Percentiles rank a stretch among this genome's conserved stretches.
These are phyloP conservation scores for Podila clonocystis DNA, from an alignment of 192 early-diverging fungal genomes.

Conservation along the genomic window DNA sequence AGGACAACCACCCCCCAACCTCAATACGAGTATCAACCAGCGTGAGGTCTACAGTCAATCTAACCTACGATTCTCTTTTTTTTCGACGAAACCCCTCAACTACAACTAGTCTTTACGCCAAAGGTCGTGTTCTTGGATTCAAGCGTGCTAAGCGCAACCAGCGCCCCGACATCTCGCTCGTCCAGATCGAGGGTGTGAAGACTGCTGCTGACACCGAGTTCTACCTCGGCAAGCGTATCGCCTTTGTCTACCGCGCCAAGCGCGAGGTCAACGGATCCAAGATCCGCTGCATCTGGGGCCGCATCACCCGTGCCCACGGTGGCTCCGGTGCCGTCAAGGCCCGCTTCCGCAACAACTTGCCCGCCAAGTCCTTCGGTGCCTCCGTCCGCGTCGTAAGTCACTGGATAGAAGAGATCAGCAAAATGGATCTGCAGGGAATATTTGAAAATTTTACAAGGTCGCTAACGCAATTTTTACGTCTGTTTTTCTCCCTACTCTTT, in stretches of 20 bases:
- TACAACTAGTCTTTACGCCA: conserved; percentile 91
- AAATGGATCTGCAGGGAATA: neutral
- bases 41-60: too few relatives aligned
- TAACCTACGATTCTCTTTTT: too few relatives aligned
- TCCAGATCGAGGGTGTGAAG: conserved; percentile 93
- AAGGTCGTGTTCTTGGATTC: conserved; percentile 96
- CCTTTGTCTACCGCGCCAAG: conserved; percentile 97
- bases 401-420: too few relatives aligned
- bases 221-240: conserved; percentile 99
- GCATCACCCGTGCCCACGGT: conserved; percentile 94
- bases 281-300: conserved; percentile 98
- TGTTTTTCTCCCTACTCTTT: neutral
- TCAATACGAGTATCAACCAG: too few relatives aligned
- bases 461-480: conserved; percentile 8
- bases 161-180: conserved; percentile 88
- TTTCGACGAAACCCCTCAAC: neutral
- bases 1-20: too few relatives aligned
- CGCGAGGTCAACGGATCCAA: conserved; percentile 87
- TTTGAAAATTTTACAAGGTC: neutral
- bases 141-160: conserved; percentile 93
- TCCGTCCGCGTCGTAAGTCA: conserved; percentile 91
- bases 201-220: conserved; percentile 92
- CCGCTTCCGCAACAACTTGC: conserved; percentile 97
- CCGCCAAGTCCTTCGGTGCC: conserved; percentile 93
- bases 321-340: conserved; percentile 96